phyloP scores from a whole-genome alignment of 2,329 filamentous ascomycete species.

The Xylaria arbuscula region DNA sequence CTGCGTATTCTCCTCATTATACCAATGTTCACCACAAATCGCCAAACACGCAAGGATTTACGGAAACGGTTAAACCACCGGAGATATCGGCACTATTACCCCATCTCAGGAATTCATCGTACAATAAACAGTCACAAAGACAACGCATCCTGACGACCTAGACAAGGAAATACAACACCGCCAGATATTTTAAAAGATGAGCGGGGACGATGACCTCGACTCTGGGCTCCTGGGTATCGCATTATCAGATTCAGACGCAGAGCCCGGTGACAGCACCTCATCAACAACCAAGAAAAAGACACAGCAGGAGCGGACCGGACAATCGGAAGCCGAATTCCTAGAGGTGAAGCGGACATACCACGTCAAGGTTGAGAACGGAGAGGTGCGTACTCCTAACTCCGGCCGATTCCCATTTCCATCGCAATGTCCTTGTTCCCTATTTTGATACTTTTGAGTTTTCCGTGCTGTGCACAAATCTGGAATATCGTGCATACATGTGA shows the following conservation, averaged over 20 bases:
- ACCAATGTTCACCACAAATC: not conserved
- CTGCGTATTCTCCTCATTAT: not conserved
- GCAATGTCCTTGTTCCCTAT: not conserved
- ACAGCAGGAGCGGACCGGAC: slow-evolving; percentile 45
- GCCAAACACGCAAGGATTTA: not conserved
- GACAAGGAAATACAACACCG: not conserved
- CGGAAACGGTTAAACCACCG: not conserved
- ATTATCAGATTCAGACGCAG: slow-evolving; percentile 54
- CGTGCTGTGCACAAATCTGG: not conserved
- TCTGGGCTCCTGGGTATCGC: slow-evolving; percentile 57
- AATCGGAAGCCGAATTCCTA: slow-evolving; percentile 63
- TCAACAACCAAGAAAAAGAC: slow-evolving; percentile 35
- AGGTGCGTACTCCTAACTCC: slow-evolving; percentile 53
- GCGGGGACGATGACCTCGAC: slow-evolving; percentile 50
- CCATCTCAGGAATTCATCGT: no score
- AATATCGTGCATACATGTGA: not conserved
- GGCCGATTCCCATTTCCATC: slow-evolving; percentile 1
- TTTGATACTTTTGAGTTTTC: not conserved
- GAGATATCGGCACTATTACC: no score
- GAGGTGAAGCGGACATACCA: slow-evolving; percentile 58
- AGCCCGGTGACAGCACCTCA: slow-evolving; percentile 39
- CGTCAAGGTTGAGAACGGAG: slow-evolving; percentile 65
- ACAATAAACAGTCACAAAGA: not conserved
- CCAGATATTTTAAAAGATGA: slow-evolving; percentile 41
- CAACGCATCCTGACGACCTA: not conserved